These are phyloP conservation scores for Ceratonia siliqua DNA, from an alignment of 306 rosid species.

Conservation along the genomic window DNA sequence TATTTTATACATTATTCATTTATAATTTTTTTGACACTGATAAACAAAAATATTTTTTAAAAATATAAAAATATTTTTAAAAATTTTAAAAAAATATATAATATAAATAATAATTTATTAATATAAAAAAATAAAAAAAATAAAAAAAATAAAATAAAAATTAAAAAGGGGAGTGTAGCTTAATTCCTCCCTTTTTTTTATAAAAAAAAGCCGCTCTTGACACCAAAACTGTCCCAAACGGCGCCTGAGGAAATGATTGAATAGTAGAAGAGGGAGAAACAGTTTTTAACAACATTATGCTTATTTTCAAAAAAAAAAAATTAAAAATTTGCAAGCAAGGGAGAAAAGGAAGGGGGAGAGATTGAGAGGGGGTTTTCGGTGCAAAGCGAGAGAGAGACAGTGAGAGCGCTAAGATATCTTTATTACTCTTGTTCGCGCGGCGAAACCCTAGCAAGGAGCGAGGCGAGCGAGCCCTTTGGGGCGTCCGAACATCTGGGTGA, in stretches of 20 bases:
- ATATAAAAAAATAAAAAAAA: too few species aligned
- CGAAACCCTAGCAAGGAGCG: conserved; percentile 51
- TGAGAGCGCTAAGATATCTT: conserved; percentile 10
- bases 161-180: too few species aligned
- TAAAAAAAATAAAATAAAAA: too few species aligned
- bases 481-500: conserved; percentile 49
- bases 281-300: background rate
- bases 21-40: too few species aligned
- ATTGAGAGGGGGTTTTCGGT: conserved; percentile 34
- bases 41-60: too few species aligned
- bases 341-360: conserved; percentile 31
- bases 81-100: too few species aligned
- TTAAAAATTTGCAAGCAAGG: conserved; percentile 1
- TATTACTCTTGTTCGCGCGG: conserved; percentile 44
- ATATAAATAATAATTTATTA: too few species aligned
- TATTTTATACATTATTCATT: too few species aligned
- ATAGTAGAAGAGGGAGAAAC: background rate
- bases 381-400: conserved; percentile 36
- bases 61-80: too few species aligned
- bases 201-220: too few species aligned
- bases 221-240: too few species aligned
- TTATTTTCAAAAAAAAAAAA: background rate
- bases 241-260: background rate
- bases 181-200: too few species aligned
- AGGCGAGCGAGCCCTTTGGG: conserved; percentile 15